These are phyloP conservation scores for Exsudoporus frostii DNA, from an alignment of 768 basidiomycete species.

Conservation along the genomic window DNA sequence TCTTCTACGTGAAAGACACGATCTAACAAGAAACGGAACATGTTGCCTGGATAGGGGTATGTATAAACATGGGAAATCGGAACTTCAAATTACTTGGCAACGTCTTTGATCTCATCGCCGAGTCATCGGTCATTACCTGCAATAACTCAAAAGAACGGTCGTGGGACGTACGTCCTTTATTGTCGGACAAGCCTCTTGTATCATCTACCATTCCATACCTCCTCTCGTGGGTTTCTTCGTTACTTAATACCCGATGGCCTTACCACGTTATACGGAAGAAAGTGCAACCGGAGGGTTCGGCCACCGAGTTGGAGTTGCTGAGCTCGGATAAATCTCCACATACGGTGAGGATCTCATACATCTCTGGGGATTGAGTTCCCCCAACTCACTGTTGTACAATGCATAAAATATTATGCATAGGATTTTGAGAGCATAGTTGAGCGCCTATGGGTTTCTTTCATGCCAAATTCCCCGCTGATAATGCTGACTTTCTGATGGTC, in stretches of 20 bases:
- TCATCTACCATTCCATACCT: not conserved
- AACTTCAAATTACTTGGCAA: not conserved
- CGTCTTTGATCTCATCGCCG: not conserved
- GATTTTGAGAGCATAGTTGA: too few relatives aligned
- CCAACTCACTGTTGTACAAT: too few relatives aligned
- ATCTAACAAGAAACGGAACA: not conserved
- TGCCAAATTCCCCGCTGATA: too few relatives aligned
- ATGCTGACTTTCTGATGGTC: too few relatives aligned
- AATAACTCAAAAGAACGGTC: not conserved
- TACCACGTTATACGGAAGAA: not conserved
- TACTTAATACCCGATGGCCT: not conserved
- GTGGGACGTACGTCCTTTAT: not conserved
- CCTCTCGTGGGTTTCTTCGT: not conserved
- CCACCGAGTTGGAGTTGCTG: not conserved
- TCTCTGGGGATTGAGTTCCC: not conserved
- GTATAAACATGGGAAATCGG: not conserved
- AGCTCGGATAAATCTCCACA: not conserved
- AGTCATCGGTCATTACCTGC: constrained; percentile 1
- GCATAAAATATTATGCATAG: too few relatives aligned
- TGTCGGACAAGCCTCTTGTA: not conserved
- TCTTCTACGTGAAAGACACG: not conserved
- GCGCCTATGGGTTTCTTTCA: too few relatives aligned
- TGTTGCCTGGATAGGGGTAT: not conserved
- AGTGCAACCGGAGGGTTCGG: not conserved
- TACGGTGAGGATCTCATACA: not conserved